phyloP scores from a whole-genome alignment of 2,329 filamentous ascomycete species.

The Bimuria novae-zelandiae region DNA sequence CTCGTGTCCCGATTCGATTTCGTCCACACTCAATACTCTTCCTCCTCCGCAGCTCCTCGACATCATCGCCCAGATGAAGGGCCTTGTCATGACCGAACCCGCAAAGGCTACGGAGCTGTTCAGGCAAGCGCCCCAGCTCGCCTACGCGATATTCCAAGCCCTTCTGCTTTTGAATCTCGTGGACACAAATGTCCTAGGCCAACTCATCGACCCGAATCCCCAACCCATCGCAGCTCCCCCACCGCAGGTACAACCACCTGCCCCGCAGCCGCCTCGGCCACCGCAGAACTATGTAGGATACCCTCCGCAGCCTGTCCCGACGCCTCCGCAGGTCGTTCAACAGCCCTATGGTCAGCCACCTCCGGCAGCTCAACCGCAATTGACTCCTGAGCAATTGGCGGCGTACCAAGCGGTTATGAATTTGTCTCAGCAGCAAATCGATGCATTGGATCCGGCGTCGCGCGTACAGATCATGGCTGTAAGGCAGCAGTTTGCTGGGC shows the following conservation, averaged over 20 bases:
- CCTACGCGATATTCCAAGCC: conserved; percentile 94
- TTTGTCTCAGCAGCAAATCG: conserved; percentile 79
- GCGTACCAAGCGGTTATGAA: conserved; percentile 69
- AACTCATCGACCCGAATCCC: conserved; percentile 69
- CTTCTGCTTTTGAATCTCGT: conserved; percentile 91
- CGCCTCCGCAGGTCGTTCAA: conserved; percentile 53
- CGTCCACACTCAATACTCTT: conserved; percentile 82
- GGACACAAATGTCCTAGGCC: conserved; percentile 78
- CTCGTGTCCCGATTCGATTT: conserved; percentile 87
- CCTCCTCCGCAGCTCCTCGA: conserved; percentile 89
- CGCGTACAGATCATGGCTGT: conserved; percentile 79
- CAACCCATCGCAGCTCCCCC: conserved; percentile 37
- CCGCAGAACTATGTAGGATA: conserved; percentile 41
- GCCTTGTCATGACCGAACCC: conserved; percentile 80
- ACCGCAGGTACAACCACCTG: conserved; percentile 44
- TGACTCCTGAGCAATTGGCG: conserved; percentile 58
- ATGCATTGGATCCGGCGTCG: conserved; percentile 75
- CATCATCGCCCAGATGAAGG: conserved; percentile 93
- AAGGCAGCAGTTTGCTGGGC: conserved; percentile 62
- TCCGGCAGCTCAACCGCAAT: conserved; percentile 12
- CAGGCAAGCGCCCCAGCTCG: conserved; percentile 85
- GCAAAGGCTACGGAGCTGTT: conserved; percentile 84
- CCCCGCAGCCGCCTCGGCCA: conserved; percentile 32
- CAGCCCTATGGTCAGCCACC: conserved; percentile 53
- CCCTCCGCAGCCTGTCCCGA: conserved; percentile 54